Evolutionary conservation across 495 filamentous ascomycete species (phyloP), one percentile per base, ranked within the genome.

Genomic region (Hypoxylon intermedium): DNA sequence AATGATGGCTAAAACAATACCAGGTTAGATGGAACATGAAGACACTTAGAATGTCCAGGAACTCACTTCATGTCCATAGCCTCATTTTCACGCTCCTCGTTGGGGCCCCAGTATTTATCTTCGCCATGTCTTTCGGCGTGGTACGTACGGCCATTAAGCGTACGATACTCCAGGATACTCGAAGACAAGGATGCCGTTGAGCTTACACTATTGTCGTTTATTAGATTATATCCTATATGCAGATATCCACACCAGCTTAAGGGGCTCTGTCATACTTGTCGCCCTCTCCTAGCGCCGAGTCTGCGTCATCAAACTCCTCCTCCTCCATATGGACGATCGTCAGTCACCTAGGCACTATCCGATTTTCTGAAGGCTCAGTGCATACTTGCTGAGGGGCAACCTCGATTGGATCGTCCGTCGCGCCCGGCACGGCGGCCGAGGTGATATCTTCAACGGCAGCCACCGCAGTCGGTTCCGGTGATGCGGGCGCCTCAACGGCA

Each of bases 161-260:
- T 75, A 1, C 75, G 67, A 49, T 81, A 82, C 15, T 79, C 65
- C 6, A 78, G 33, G 18, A 83, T 76, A 47, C 72, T 77, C 1
- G 72, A 70, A 1, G 74, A 71, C 12, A 83, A 57, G 5, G 80
- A 82, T 3, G 72, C 74, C 15, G 80, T 82, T 1, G 73, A 75
- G 58, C 70, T 72, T 18, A 55, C 52, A 11, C 58, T 68, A 37
- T 53, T 2, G 20, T 11, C 12, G 12, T 1, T 36, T 41, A 21
- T 67, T 28, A 62, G 53, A 58, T 23, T 15, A 26, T 16, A 6
- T 41, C 0, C 16, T 20, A 9, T 11, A 38, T 13, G n/a, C 23
- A 23, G 3, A 42, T 42, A 3, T 6, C 2, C 6, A 44, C 23
- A 18, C 23, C 9, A 12, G 6, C 4, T 6, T 24, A 15, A 19